These are phyloP conservation scores for Aspergillus amoenus DNA, from an alignment of 2,329 filamentous ascomycete genomes.

Conservation along the genomic window DNA sequence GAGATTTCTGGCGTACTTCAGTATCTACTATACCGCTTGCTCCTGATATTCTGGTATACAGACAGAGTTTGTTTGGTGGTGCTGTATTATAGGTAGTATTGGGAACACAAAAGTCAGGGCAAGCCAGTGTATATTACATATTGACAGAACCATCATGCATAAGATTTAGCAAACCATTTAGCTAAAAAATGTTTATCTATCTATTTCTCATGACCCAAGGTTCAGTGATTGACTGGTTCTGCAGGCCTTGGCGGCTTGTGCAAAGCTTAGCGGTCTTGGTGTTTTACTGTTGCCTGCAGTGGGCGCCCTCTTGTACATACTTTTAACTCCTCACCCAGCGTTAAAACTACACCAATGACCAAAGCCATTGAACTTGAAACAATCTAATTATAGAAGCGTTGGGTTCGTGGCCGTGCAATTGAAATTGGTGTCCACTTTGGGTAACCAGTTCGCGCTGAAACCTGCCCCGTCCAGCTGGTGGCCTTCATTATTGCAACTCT, in stretches of 20 bases:
- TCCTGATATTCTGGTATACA: not conserved
- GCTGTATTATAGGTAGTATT: not conserved
- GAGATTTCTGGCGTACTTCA: not conserved
- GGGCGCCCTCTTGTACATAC: no score
- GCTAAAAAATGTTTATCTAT: no score
- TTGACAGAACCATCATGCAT: not conserved
- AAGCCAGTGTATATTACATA: not conserved
- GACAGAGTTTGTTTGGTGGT: not conserved
- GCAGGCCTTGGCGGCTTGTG: conserved; percentile 7
- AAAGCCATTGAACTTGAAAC: not conserved
- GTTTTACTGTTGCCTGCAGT: not conserved
- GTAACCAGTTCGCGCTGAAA: not conserved
- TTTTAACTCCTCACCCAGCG: no score
- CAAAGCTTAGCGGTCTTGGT: conserved; percentile 19
- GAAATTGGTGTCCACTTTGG: no score
- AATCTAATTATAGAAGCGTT: conserved; percentile 3
- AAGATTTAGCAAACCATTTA: no score
- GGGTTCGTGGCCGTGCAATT: not conserved
- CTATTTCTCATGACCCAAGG: no score
- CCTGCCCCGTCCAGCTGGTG: not conserved
- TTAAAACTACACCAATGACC: no score
- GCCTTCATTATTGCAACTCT: not conserved
- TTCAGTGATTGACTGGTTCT: no score
- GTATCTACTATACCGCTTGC: not conserved
- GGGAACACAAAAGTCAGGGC: not conserved